These are phyloP conservation scores for Pleomassaria siparia DNA, from an alignment of 2,329 filamentous ascomycete species.

Conservation along the genomic window DNA sequence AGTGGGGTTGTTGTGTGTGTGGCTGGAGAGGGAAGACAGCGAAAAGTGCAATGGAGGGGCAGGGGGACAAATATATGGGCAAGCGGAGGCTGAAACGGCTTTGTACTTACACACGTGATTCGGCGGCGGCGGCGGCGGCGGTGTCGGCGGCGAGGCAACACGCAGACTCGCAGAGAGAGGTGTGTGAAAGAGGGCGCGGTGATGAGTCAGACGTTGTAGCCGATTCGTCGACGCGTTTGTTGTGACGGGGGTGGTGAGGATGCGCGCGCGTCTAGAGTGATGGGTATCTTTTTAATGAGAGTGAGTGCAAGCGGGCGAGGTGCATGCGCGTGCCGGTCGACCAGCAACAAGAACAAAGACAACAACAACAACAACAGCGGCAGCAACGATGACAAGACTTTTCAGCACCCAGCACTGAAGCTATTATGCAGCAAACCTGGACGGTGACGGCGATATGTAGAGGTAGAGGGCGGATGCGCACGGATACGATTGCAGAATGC, in stretches of 20 bases:
- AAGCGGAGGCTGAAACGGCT: slow-evolving; percentile 30
- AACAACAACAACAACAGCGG: slow-evolving; percentile 23
- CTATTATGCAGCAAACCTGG: too few relatives aligned
- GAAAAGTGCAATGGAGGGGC: slow-evolving; percentile 12
- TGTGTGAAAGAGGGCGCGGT: slow-evolving; percentile 18
- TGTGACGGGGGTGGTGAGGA: slow-evolving; percentile 11
- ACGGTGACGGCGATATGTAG: too few relatives aligned
- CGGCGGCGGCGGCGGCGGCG: slow-evolving; percentile 29
- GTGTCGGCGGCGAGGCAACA: too few relatives aligned
- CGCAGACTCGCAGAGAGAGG: too few relatives aligned
- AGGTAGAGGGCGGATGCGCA: slow-evolving; percentile 18
- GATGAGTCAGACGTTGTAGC: slow-evolving; percentile 29
- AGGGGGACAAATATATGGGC: slow-evolving; percentile 11
- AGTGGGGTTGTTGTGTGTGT: background rate
- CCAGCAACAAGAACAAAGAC: too few relatives aligned
- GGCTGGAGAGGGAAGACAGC: slow-evolving; percentile 5
- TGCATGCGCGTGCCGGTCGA: slow-evolving; percentile 24
- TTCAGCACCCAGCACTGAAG: too few relatives aligned
- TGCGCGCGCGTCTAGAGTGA: background rate
- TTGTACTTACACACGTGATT: slow-evolving; percentile 35
- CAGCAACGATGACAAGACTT: slow-evolving; percentile 9
- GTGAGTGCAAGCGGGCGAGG: slow-evolving; percentile 10
- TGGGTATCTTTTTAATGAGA: too few relatives aligned
- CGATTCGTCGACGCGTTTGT: slow-evolving; percentile 26
- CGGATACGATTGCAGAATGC: slow-evolving; percentile 16